phyloP scores from a whole-genome alignment of 228 moss, liverwort and hornwort genomes.

The Sphagnum magellanicum region DNA sequence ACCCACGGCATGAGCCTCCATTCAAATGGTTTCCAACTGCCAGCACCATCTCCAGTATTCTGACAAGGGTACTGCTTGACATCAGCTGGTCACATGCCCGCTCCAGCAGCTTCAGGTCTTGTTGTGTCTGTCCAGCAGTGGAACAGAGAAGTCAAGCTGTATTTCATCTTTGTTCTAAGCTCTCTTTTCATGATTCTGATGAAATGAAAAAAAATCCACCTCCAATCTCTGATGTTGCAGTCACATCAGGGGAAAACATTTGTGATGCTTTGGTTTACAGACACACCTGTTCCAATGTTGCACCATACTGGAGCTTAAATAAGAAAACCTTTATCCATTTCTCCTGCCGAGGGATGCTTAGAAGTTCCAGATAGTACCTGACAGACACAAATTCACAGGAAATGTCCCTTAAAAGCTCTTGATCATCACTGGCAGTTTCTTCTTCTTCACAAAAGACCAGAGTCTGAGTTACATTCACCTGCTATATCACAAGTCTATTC shows the following conservation, averaged over 20 bases:
- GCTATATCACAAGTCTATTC: not conserved
- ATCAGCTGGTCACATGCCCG: slow-evolving; percentile 69
- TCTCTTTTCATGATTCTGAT: not conserved
- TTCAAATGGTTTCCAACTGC: slow-evolving; percentile 81
- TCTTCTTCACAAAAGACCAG: not conserved
- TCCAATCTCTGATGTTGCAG: no score
- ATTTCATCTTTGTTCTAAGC: not conserved
- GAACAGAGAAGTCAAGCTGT: no score
- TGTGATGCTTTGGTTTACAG: not conserved
- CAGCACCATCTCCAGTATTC: slow-evolving; percentile 87
- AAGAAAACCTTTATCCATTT: slow-evolving; percentile 59
- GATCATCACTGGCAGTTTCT: no score
- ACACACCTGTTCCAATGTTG: slow-evolving; percentile 43
- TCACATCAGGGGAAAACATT: not conserved
- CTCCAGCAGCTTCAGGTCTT: slow-evolving; percentile 57
- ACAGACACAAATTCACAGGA: not conserved
- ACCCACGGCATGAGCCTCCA: slow-evolving; percentile 76
- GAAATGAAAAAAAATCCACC: no score
- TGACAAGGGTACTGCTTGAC: slow-evolving; percentile 65
- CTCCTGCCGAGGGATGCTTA: slow-evolving; percentile 53
- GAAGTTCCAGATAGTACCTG: slow-evolving; percentile 76
- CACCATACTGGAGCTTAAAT: slow-evolving; percentile 65
- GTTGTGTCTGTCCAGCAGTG: slow-evolving; percentile 28
- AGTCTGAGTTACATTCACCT: not conserved
- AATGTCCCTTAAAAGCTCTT: no score